phyloP scores from a whole-genome alignment of 1,284 basidiomycete species.

The Pseudomicrostroma phylloplanum region DNA sequence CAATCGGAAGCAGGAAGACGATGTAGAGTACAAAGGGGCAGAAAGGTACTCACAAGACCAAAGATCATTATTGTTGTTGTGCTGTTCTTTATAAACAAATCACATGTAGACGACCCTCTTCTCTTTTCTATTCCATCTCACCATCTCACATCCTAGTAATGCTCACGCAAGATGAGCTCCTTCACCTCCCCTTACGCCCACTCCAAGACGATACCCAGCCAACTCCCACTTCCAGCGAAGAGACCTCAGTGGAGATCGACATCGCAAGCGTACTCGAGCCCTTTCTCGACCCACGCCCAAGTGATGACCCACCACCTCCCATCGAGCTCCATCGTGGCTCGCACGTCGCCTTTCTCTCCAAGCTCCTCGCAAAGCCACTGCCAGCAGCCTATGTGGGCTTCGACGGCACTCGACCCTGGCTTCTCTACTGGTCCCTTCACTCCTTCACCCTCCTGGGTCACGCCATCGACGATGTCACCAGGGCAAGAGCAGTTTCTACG shows the following conservation, averaged over 20 bases:
- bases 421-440: constrained; percentile 47
- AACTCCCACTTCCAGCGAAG: constrained; percentile 18
- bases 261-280: neutral
- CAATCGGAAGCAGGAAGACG: no score
- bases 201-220: constrained; percentile 8
- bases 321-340: constrained; percentile 26
- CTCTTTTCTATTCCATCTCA: neutral
- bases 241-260: constrained; percentile 4
- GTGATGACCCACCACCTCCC: no score
- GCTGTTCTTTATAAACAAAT: neutral
- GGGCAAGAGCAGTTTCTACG: constrained; percentile 40
- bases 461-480: constrained; percentile 23
- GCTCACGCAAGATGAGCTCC: constrained; percentile 3
- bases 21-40: no score
- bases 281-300: neutral
- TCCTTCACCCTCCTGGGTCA: constrained; percentile 38
- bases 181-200: constrained; percentile 11
- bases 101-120: neutral
- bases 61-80: constrained; percentile 5
- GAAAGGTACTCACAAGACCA: no score
- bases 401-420: constrained; percentile 47
- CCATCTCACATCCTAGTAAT: neutral
- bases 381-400: constrained; percentile 41
- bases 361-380: constrained; percentile 34
- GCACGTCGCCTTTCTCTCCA: constrained; percentile 40